Percentiles rank a stretch among this genome's conserved stretches.
Conservation (phyloP, 1,139 yeast genomes). For the Geotrichum europaeum region DNA sequence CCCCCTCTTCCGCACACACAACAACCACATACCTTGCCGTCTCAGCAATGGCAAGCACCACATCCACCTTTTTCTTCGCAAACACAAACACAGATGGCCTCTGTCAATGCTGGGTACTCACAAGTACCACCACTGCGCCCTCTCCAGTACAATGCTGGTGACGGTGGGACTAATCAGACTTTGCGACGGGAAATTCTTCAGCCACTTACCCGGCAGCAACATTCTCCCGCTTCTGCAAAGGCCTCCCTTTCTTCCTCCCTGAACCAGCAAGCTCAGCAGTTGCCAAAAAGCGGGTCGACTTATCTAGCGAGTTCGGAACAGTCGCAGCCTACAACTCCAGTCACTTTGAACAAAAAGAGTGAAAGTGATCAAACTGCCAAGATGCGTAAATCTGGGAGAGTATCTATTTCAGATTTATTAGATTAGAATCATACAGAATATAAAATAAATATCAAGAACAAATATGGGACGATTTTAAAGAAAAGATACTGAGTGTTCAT, state of each 20-base stretch:
- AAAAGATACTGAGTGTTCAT: not conserved
- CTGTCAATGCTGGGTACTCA: not conserved
- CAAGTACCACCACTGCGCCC: not conserved
- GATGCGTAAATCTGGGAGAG: not conserved
- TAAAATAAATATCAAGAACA: not conserved
- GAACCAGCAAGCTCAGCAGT: not conserved
- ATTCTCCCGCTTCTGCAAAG: not conserved
- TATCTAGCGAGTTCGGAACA: not conserved
- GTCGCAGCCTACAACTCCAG: not conserved
- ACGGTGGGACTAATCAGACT: not conserved
- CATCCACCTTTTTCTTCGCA: not conserved
- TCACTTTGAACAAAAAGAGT: not conserved
- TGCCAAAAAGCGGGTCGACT: too few relatives aligned
- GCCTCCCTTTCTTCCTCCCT: not conserved
- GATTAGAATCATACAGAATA: not conserved
- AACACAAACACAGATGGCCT: not conserved
- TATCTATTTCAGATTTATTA: conserved; percentile 4
- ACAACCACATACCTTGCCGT: not conserved
- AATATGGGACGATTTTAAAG: not conserved
- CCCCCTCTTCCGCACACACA: not conserved
- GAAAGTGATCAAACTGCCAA: not conserved
- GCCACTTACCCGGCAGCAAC: not conserved
- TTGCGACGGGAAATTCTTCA: not conserved
- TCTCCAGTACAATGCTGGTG: not conserved
- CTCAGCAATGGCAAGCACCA: not conserved